Evolutionary conservation across 148 eudicot species (phyloP).

Genomic region (Camellia granthamiana): DNA sequence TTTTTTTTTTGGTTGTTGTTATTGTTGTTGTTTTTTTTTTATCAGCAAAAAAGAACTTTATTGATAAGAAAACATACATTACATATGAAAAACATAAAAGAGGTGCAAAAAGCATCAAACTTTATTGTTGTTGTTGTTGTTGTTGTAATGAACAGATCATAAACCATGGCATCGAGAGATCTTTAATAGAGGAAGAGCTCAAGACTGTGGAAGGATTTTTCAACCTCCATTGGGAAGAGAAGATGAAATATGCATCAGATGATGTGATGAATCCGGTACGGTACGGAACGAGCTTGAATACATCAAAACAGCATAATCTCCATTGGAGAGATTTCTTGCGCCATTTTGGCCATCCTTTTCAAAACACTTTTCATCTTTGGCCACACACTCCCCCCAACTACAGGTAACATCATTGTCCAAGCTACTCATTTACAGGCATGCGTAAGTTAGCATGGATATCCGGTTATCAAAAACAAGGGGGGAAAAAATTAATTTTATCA

Average conservation of each 20-base stretch:
- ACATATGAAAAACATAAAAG: no score
- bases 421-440: no score
- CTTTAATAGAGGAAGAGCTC: slow-evolving; percentile 23
- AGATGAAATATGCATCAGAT: slow-evolving; percentile 25
- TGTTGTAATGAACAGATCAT: slow-evolving; percentile 2
- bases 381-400: slow-evolving; percentile 23
- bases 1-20: no score
- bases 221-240: slow-evolving; percentile 15
- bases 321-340: slow-evolving; percentile 32
- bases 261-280: slow-evolving; percentile 23
- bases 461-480: no score
- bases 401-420: slow-evolving; percentile 13
- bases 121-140: no score
- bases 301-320: slow-evolving; percentile 17
- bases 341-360: slow-evolving; percentile 23
- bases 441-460: no score
- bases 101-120: no score
- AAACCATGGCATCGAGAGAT: slow-evolving; percentile 19
- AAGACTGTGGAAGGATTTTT: slow-evolving; percentile 21
- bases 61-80: no score
- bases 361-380: slow-evolving; percentile 19
- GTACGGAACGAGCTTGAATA: slow-evolving; percentile 29
- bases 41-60: no score
- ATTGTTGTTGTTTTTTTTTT: no score
- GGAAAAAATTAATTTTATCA: no score